Percentiles rank a stretch among this genome's conserved stretches.
These are phyloP conservation scores for Ananas comosus DNA, from an alignment of 176 grass and related monocot genomes.

Conservation along the genomic window DNA sequence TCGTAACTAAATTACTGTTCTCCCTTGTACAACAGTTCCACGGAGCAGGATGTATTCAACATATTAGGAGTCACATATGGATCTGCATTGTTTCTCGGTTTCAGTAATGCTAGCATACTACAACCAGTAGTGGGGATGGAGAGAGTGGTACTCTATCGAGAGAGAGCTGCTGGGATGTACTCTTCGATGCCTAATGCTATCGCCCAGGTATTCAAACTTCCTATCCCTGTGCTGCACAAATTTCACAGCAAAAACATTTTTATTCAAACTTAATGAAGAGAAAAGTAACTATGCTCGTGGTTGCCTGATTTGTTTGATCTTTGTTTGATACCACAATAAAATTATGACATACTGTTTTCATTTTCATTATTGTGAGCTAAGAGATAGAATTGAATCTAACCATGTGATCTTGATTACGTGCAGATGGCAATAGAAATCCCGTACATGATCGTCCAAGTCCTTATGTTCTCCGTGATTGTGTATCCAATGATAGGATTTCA, in stretches of 20 bases:
- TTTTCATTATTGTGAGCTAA: too few relatives aligned
- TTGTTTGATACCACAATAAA: too few relatives aligned
- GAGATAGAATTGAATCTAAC: neutral
- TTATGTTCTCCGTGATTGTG: conserved; percentile 38
- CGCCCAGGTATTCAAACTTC: conserved; percentile 40
- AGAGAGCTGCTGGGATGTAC: conserved; percentile 72
- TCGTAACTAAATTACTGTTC: neutral
- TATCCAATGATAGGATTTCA: conserved; percentile 71
- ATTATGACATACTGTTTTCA: too few relatives aligned
- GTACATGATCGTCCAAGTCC: conserved; percentile 53
- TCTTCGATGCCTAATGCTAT: conserved; percentile 51
- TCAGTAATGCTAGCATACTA: conserved; percentile 53
- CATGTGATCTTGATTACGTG: neutral
- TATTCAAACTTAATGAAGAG: neutral
- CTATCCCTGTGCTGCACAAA: too few relatives aligned
- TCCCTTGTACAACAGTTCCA: conserved; percentile 39
- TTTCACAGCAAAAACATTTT: too few relatives aligned
- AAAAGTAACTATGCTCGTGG: neutral
- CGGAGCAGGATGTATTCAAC: conserved; percentile 78
- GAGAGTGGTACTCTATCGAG: conserved; percentile 51
- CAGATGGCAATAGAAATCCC: conserved; percentile 47
- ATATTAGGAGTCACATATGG: conserved; percentile 44
- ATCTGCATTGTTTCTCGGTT: conserved; percentile 67
- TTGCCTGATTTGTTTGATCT: too few relatives aligned
- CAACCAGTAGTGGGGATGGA: conserved; percentile 61